phyloP scores from a whole-genome alignment of 116 monocot genomes.

The Zostera marina region DNA sequence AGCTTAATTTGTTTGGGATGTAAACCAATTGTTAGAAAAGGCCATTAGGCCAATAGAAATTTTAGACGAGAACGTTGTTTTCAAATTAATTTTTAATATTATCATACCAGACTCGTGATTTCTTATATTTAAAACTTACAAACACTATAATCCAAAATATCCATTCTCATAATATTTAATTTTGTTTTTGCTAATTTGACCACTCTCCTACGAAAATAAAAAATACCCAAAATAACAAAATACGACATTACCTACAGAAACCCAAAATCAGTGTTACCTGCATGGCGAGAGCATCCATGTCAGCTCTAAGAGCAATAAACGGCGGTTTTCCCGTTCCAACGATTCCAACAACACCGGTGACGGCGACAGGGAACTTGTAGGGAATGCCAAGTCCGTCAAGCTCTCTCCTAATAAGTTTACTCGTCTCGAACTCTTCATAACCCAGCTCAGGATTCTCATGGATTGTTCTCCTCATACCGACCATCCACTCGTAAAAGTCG shows the following conservation, averaged over 20 bases:
- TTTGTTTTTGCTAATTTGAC: too few species aligned
- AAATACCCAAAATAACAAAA: too few species aligned
- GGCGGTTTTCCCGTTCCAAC: slow-evolving; percentile 59
- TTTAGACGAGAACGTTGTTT: too few species aligned
- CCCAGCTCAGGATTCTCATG: slow-evolving; percentile 88
- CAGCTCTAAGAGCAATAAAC: slow-evolving; percentile 68
- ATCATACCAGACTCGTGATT: too few species aligned
- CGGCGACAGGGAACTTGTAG: slow-evolving; percentile 45
- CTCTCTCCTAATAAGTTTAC: slow-evolving; percentile 39
- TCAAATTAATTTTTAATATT: too few species aligned
- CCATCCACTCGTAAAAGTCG: slow-evolving; percentile 54
- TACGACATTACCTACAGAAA: background rate
- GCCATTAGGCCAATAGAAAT: too few species aligned
- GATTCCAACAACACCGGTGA: slow-evolving; percentile 59
- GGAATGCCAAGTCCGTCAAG: slow-evolving; percentile 48
- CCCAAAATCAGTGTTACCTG: slow-evolving; percentile 27
- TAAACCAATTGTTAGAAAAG: background rate
- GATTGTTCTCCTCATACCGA: slow-evolving; percentile 45
- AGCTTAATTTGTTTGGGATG: background rate
- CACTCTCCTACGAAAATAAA: too few species aligned
- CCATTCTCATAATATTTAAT: too few species aligned
- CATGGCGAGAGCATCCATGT: slow-evolving; percentile 87
- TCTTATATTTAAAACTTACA: too few species aligned
- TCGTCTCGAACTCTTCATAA: slow-evolving; percentile 70
- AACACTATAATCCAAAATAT: too few species aligned